Evolutionary conservation across 2,329 filamentous ascomycete species (phyloP).

Genomic region (Monilinia aucupariae): DNA sequence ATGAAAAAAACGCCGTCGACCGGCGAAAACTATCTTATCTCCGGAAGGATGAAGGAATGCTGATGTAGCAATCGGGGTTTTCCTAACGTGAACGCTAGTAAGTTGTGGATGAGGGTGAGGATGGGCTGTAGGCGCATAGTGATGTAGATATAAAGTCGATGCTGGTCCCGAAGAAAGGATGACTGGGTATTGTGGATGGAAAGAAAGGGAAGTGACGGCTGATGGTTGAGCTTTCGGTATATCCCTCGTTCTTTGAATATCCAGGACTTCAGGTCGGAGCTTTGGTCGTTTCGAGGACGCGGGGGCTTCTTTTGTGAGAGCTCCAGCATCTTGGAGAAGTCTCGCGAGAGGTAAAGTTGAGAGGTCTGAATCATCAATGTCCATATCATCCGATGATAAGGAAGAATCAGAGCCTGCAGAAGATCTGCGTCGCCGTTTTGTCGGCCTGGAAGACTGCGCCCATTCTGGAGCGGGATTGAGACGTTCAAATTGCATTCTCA

Average conservation of each 20-base stretch:
- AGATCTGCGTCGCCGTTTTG: constrained; percentile 47
- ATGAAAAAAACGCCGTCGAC: constrained; percentile 86
- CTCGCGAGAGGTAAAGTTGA: constrained; percentile 71
- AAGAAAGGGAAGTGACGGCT: constrained; percentile 74
- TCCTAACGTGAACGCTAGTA: constrained; percentile 80
- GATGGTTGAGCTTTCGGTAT: constrained; percentile 74
- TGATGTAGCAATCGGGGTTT: constrained; percentile 77
- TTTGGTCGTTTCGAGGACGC: constrained; percentile 58
- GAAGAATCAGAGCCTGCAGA: constrained; percentile 42
- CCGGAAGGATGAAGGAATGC: constrained; percentile 70
- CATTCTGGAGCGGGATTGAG: constrained; percentile 57
- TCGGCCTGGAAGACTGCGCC: constrained; percentile 48
- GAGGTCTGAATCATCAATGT: constrained; percentile 52
- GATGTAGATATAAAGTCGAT: constrained; percentile 81
- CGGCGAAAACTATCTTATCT: constrained; percentile 80
- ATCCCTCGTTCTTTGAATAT: constrained; percentile 85
- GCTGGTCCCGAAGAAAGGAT: constrained; percentile 84
- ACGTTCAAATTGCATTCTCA: constrained; percentile 70
- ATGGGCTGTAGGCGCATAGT: constrained; percentile 70
- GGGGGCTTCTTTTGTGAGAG: constrained; percentile 48
- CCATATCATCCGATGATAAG: constrained; percentile 42
- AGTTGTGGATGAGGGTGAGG: constrained; percentile 81
- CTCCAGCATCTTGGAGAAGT: constrained; percentile 69
- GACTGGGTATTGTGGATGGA: constrained; percentile 84
- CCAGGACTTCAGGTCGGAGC: constrained; percentile 78